A percentile compares a stretch with the other conserved stretches of the same genome.
Evolutionary conservation across 2,329 filamentous ascomycete species (phyloP).

Genomic region (Diaporthe sp.): DNA sequence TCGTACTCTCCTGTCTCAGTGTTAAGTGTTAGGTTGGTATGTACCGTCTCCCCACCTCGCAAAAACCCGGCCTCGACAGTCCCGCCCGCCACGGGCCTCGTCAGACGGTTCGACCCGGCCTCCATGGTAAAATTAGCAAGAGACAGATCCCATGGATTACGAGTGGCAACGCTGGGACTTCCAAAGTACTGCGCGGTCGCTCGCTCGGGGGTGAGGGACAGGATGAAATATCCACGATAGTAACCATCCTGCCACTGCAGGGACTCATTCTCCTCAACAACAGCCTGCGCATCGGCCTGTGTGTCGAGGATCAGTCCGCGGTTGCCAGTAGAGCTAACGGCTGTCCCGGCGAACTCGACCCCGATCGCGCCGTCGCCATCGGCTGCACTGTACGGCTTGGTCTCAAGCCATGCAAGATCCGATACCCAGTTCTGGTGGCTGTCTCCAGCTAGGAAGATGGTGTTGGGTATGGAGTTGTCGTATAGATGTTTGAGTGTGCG

Average conservation of each 20-base stretch:
- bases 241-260: slow-evolving; percentile 81
- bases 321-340: slow-evolving; percentile 72
- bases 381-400: slow-evolving; percentile 63
- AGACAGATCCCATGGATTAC: slow-evolving; percentile 74
- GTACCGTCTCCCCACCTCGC: slow-evolving; percentile 54
- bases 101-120: slow-evolving; percentile 70
- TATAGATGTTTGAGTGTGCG: slow-evolving; percentile 77
- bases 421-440: slow-evolving; percentile 74
- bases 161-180: slow-evolving; percentile 68
- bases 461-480: slow-evolving; percentile 78
- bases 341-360: slow-evolving; percentile 76
- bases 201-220: slow-evolving; percentile 69
- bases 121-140: slow-evolving; percentile 79
- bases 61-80: slow-evolving; percentile 67
- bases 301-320: slow-evolving; percentile 71
- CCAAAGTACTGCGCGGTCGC: slow-evolving; percentile 77
- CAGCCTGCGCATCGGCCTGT: slow-evolving; percentile 61
- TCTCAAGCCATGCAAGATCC: slow-evolving; percentile 71
- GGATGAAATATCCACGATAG: slow-evolving; percentile 80
- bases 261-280: slow-evolving; percentile 68
- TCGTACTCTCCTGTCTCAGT: slow-evolving; percentile 20
- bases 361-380: slow-evolving; percentile 70
- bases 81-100: slow-evolving; percentile 57
- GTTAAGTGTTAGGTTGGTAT: slow-evolving; percentile 24
- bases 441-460: slow-evolving; percentile 80